Conservation (phyloP, 257 asterid species). For the Handroanthus guayacan region DNA sequence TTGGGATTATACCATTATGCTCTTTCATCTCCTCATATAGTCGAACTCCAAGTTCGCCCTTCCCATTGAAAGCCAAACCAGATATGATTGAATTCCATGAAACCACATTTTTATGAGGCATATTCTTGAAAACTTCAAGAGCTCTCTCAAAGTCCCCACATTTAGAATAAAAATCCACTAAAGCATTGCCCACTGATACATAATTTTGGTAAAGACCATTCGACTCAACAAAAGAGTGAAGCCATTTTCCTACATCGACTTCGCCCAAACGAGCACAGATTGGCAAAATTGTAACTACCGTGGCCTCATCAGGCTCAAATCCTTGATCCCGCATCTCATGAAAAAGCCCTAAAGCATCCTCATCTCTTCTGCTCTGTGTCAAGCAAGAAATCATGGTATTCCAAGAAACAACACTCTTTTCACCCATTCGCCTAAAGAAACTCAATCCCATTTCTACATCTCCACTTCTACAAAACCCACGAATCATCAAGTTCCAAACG, state of each 20-base stretch:
- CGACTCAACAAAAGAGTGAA: constrained; percentile 36
- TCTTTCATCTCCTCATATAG: constrained; percentile 40
- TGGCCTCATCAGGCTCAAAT: constrained; percentile 42
- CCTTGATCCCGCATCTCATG: constrained; percentile 37
- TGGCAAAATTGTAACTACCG: constrained; percentile 39
- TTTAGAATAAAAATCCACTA: constrained; percentile 43
- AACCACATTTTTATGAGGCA: constrained; percentile 39
- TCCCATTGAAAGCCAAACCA: constrained; percentile 43
- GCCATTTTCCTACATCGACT: constrained; percentile 34
- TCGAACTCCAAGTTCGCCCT: constrained; percentile 38
- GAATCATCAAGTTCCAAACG: constrained; percentile 49
- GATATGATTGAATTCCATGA: constrained; percentile 45
- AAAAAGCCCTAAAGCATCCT: constrained; percentile 34
- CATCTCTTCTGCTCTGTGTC: constrained; percentile 36
- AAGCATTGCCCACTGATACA: constrained; percentile 44
- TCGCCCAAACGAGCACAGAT: constrained; percentile 43
- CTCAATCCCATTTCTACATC: constrained; percentile 42
- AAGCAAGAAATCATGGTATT: constrained; percentile 44
- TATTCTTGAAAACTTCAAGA: constrained; percentile 29
- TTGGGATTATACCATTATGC: constrained; percentile 25
- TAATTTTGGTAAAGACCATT: constrained; percentile 36
- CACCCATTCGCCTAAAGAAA: constrained; percentile 38
- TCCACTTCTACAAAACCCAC: constrained; percentile 44
- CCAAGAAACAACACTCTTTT: constrained; percentile 42
- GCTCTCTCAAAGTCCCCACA: constrained; percentile 43